Evolutionary conservation across 768 basidiomycete species (phyloP).

Genomic region (Gloeopeniophorella convolvens): DNA sequence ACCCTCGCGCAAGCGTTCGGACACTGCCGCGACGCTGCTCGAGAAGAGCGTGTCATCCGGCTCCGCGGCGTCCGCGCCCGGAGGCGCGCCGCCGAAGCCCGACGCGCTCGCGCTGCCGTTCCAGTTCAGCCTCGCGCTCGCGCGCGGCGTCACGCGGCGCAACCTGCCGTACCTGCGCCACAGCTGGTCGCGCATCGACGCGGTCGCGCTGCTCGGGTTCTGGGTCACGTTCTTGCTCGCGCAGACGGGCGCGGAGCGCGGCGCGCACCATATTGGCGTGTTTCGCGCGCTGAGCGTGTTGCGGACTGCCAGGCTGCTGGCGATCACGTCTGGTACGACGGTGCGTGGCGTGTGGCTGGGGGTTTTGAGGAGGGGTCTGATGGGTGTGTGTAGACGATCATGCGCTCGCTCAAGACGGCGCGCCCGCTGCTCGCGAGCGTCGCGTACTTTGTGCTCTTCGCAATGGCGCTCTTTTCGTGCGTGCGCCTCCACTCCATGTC

Average conservation of each 20-base stretch:
- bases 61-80: not conserved
- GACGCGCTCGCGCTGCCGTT: slow-evolving; percentile 44
- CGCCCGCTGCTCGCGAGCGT: slow-evolving; percentile 86
- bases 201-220: slow-evolving; percentile 77
- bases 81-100: not conserved
- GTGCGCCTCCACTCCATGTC: slow-evolving; percentile 24
- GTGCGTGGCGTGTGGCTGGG: slow-evolving; percentile 36
- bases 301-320: slow-evolving; percentile 71
- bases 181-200: slow-evolving; percentile 88
- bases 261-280: slow-evolving; percentile 67
- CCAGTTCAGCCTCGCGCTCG: slow-evolving; percentile 48
- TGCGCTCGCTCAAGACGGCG: slow-evolving; percentile 87
- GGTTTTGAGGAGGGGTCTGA: not conserved
- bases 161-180: slow-evolving; percentile 87
- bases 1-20: not conserved
- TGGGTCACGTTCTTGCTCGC: slow-evolving; percentile 82
- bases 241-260: slow-evolving; percentile 58
- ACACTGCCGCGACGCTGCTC: slow-evolving; percentile 4
- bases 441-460: slow-evolving; percentile 87
- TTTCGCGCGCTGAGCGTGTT: slow-evolving; percentile 88
- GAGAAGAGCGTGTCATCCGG: slow-evolving; percentile 2
- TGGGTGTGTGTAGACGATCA: slow-evolving; percentile 53
- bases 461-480: slow-evolving; percentile 82
- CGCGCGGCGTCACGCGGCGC: slow-evolving; percentile 49
- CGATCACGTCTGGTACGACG: slow-evolving; percentile 88